These are phyloP conservation scores for Colletotrichum cereale DNA, from an alignment of 2,329 filamentous ascomycete species.

Conservation along the genomic window DNA sequence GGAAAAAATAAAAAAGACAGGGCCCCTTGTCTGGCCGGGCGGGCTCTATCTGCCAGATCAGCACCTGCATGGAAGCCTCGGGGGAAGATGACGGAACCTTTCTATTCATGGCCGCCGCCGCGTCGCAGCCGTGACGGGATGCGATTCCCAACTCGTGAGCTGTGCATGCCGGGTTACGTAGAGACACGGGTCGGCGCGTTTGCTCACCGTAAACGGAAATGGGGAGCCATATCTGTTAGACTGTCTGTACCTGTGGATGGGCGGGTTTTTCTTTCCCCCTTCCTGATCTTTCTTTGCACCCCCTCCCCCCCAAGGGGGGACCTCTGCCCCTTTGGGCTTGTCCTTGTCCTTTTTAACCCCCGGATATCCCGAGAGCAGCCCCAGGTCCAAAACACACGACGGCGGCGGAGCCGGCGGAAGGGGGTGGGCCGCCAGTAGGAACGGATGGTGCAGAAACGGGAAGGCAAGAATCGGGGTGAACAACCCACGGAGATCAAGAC, in stretches of 20 bases:
- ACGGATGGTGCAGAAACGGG: background rate
- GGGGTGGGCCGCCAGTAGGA: background rate
- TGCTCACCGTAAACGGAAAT: no score
- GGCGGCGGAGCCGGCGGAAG: background rate
- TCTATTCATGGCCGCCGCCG: constrained; percentile 21
- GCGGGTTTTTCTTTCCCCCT: background rate
- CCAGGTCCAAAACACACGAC: background rate
- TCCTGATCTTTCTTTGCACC: background rate
- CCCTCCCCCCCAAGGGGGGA: no score
- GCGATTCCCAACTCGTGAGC: constrained; percentile 16
- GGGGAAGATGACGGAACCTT: constrained; percentile 5
- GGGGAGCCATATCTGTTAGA: background rate
- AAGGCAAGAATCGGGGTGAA: background rate
- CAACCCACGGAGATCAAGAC: background rate
- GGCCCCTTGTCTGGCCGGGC: background rate
- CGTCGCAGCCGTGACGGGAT: background rate
- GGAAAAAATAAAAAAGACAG: no score
- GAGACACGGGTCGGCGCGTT: constrained; percentile 1
- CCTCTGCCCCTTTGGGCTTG: background rate
- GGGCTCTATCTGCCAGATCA: constrained; percentile 16
- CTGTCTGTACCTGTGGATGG: no score
- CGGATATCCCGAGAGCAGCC: background rate
- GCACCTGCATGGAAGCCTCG: constrained; percentile 36
- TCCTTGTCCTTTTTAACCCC: background rate
- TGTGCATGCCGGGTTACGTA: background rate